These are phyloP conservation scores for Cocos nucifera DNA, from an alignment of 176 grass and related monocot species.

Conservation along the genomic window DNA sequence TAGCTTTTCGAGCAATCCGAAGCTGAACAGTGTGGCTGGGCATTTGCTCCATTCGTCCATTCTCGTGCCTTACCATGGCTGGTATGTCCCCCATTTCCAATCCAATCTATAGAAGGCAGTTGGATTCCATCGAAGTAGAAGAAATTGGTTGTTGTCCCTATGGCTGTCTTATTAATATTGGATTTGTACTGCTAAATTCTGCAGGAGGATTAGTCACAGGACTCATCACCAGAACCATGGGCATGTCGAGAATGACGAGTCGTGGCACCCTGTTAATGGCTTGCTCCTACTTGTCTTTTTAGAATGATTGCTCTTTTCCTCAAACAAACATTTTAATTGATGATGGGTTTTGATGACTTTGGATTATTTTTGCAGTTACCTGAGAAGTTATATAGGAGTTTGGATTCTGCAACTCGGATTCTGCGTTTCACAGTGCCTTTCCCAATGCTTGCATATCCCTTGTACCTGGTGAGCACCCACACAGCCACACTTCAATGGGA, in stretches of 20 bases:
- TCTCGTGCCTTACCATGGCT: slow-evolving; percentile 87
- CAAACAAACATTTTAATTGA: too few species aligned
- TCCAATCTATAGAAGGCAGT: neutral
- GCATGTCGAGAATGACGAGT: slow-evolving; percentile 96
- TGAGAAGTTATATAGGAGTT: slow-evolving; percentile 65
- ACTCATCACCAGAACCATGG: slow-evolving; percentile 95
- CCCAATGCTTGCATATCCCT: slow-evolving; percentile 79
- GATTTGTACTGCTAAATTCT: neutral
- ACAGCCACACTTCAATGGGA: neutral
- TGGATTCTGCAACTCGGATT: slow-evolving; percentile 44
- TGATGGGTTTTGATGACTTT: slow-evolving; percentile 22
- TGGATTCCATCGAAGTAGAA: neutral
- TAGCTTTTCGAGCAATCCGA: slow-evolving; percentile 73
- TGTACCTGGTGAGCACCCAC: slow-evolving; percentile 67
- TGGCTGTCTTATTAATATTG: neutral
- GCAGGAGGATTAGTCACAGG: slow-evolving; percentile 95
- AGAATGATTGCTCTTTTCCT: slow-evolving; percentile 9
- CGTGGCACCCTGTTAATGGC: slow-evolving; percentile 77
- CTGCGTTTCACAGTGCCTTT: slow-evolving; percentile 78
- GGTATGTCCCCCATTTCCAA: slow-evolving; percentile 32
- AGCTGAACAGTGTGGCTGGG: slow-evolving; percentile 83
- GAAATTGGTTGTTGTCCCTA: too few species aligned
- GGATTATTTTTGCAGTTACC: slow-evolving; percentile 46
- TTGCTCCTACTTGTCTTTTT: slow-evolving; percentile 3
- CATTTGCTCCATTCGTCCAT: slow-evolving; percentile 98